A percentile compares a stretch with the other conserved stretches of the same genome.
Evolutionary conservation across 106 monocot genomes (phyloP).

Genomic region (Dendrobium huoshanense): DNA sequence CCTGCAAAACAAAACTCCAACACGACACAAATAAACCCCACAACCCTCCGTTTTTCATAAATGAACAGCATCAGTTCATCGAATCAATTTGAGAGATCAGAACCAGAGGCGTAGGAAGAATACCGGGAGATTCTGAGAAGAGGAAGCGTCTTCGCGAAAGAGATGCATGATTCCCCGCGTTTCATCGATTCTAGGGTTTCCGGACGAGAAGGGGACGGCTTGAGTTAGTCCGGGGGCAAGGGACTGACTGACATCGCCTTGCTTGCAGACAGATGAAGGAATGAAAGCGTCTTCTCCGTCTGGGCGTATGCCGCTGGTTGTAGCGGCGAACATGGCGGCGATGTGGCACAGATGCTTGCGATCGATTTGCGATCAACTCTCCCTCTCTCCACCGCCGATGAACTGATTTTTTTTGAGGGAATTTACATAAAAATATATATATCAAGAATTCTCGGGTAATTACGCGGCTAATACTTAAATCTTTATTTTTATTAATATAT

Average conservation of each 20-base stretch:
- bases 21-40: background rate
- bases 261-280: background rate
- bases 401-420: too few relatives aligned
- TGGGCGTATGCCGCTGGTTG: background rate
- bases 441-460: too few relatives aligned
- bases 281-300: constrained; percentile 8
- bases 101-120: background rate
- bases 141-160: constrained; percentile 30
- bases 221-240: constrained; percentile 18
- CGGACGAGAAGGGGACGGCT: constrained; percentile 71
- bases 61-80: background rate
- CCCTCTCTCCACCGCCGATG: too few relatives aligned
- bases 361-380: too few relatives aligned
- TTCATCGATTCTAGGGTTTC: constrained; percentile 97
- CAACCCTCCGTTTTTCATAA: background rate
- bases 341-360: too few relatives aligned
- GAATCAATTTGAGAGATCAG: background rate
- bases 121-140: constrained; percentile 43
- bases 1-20: constrained; percentile 30
- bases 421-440: too few relatives aligned
- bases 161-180: constrained; percentile 81
- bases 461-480: too few relatives aligned
- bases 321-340: background rate
- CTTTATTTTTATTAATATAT: too few relatives aligned
- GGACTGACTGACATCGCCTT: constrained; percentile 2